Evolutionary conservation across 805 yeast genomes (phyloP).

Genomic region (Spathaspora sp.): DNA sequence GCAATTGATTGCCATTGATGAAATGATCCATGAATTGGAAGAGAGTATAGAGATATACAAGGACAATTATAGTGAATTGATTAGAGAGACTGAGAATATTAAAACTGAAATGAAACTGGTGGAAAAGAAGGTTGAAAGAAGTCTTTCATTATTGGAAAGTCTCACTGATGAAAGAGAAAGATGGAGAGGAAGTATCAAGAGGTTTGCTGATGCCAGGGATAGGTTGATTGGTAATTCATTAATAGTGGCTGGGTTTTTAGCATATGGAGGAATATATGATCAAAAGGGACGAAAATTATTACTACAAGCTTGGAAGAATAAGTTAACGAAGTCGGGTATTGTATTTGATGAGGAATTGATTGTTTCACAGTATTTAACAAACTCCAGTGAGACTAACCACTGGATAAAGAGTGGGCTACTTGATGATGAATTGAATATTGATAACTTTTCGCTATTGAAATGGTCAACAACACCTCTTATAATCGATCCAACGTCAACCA

Average conservation of each 20-base stretch:
- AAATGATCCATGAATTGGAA: slow-evolving; percentile 76
- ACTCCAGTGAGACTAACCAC: slow-evolving; percentile 33
- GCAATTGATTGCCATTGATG: slow-evolving; percentile 69
- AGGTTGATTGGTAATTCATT: slow-evolving; percentile 62
- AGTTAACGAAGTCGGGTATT: slow-evolving; percentile 35
- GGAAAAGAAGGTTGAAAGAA: slow-evolving; percentile 56
- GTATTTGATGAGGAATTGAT: slow-evolving; percentile 27
- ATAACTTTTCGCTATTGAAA: slow-evolving; percentile 57
- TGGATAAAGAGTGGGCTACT: slow-evolving; percentile 58
- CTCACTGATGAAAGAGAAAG: slow-evolving; percentile 65
- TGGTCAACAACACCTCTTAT: slow-evolving; percentile 47
- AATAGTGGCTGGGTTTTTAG: slow-evolving; percentile 56
- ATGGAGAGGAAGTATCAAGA: slow-evolving; percentile 63
- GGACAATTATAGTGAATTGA: slow-evolving; percentile 63
- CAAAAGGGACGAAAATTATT: slow-evolving; percentile 41
- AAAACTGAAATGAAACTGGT: slow-evolving; percentile 68
- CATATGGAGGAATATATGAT: slow-evolving; percentile 59
- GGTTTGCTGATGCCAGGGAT: slow-evolving; percentile 44
- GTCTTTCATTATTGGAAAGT: slow-evolving; percentile 58
- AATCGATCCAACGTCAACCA: slow-evolving; percentile 65
- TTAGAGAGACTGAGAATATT: slow-evolving; percentile 73
- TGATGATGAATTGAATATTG: slow-evolving; percentile 57
- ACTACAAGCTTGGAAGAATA: slow-evolving; percentile 29
- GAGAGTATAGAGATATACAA: slow-evolving; percentile 66
- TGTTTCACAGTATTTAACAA: slow-evolving; percentile 34